These are phyloP conservation scores for Globisporangium echinulatum DNA, from an alignment of 352 stramenopile genomes.

Conservation along the genomic window DNA sequence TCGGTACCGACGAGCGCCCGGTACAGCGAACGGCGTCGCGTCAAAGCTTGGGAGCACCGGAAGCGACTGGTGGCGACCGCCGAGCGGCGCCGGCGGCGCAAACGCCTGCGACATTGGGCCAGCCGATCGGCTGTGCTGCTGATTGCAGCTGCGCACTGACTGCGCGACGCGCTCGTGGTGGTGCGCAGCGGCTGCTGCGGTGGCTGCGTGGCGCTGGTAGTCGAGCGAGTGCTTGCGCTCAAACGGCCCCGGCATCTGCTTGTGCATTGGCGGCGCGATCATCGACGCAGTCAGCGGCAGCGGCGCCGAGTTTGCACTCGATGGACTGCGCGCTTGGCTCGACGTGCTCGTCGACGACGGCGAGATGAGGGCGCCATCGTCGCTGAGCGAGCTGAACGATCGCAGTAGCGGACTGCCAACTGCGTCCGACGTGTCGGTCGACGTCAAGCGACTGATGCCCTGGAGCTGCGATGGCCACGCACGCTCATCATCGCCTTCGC, in stretches of 20 bases:
- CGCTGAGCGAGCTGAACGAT: slow-evolving; percentile 33
- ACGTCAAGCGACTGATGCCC: slow-evolving; percentile 8
- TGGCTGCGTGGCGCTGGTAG: slow-evolving; percentile 15
- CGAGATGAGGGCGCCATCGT: slow-evolving; percentile 48
- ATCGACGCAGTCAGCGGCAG: slow-evolving; percentile 9
- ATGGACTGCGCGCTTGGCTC: slow-evolving; percentile 26
- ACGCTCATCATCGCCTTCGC: slow-evolving; percentile 3
- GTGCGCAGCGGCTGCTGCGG: slow-evolving; percentile 13
- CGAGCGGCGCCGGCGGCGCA: neutral
- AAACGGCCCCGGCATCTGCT: slow-evolving; percentile 17
- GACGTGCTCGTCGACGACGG: slow-evolving; percentile 50
- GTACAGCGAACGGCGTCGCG: slow-evolving; percentile 13
- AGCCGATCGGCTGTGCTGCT: slow-evolving; percentile 9
- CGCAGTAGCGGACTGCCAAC: slow-evolving; percentile 26
- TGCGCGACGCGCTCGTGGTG: slow-evolving; percentile 17
- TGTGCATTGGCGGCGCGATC: slow-evolving; percentile 8
- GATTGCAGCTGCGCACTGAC: slow-evolving; percentile 4
- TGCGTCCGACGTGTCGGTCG: slow-evolving; percentile 19
- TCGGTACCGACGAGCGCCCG: neutral
- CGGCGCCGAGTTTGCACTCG: slow-evolving; percentile 28
- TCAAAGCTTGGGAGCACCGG: slow-evolving; percentile 43
- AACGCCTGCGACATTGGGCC: neutral
- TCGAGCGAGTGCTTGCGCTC: slow-evolving; percentile 39
- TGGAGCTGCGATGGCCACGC: slow-evolving; percentile 9
- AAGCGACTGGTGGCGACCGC: slow-evolving; percentile 42